Evolutionary conservation across 108 stramenopile species (phyloP), one percentile per base, ranked within the genome.

Genomic region (Cyclotella kingstonii): DNA sequence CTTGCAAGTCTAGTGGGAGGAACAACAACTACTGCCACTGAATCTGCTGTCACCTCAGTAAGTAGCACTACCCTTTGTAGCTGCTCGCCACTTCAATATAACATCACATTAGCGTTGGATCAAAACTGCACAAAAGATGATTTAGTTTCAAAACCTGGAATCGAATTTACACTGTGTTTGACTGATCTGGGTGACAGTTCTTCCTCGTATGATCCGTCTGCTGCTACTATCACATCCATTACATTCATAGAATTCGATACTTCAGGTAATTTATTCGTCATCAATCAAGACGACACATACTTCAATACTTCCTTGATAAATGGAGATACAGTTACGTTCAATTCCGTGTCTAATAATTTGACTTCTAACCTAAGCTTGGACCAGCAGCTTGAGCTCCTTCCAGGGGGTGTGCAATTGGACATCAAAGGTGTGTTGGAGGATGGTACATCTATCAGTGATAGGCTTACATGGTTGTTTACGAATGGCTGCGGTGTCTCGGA

Each of bases 221-320:
- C 27, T 9, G 34, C 36, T 21, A 17, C 4, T 17, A n/a, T 69
- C 36, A 52, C 35, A 25, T 60, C 53, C 35, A 34, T 70, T 22
- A 43, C 44, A 26, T 74, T 74, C 58, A 35, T 74, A 23, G 63
- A 74, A 52, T 55, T 66, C 33, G 73, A 66, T 46, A 60, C 73
- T 35, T 55, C 58, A 1, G 64, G 64, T 10, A 43, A 54, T 29
- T 27, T 74, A 19, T 50, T 47, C 40, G 65, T 74, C 0, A 66
- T 74, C 21, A 74, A 65, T 15, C 73, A 74, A 33, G 64, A 66
- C 49, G 65, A 66, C 41, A 26, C 40, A 1, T 60, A 59, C 49
- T 50, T 29, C 43, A 52, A 60, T 27, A 42, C 33, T 11, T 47
- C 64, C 9, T 25, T 74, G n/a, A 28, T 22, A 0, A 39, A 60